Percentiles rank a stretch among this genome's conserved stretches.
Conservation (phyloP, 495 filamentous ascomycete genomes). For the Penicillium atrosanguineum region DNA sequence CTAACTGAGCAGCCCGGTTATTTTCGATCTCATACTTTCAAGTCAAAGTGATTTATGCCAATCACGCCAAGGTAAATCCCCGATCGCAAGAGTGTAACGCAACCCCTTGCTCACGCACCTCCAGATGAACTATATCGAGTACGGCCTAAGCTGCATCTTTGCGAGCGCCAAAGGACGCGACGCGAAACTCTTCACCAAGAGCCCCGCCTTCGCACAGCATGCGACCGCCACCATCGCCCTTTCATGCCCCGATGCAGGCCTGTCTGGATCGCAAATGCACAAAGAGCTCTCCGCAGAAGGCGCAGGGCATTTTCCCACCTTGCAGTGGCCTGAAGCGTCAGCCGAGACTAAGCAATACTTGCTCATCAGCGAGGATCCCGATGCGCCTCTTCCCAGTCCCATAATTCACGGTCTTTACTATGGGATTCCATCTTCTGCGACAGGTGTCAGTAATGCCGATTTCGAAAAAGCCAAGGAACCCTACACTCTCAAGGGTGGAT, state of each 20-base stretch:
- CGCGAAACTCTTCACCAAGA: slow-evolving; percentile 45
- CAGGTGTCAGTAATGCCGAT: slow-evolving; percentile 35
- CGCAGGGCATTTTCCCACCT: slow-evolving; percentile 38
- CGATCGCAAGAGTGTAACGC: background rate
- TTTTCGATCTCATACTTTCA: background rate
- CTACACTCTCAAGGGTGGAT: slow-evolving; percentile 38
- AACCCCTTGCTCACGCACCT: background rate
- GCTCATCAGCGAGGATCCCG: slow-evolving; percentile 49
- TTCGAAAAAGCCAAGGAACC: slow-evolving; percentile 25
- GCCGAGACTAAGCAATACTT: slow-evolving; percentile 44
- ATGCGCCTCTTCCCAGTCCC: slow-evolving; percentile 45
- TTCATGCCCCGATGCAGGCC: slow-evolving; percentile 44
- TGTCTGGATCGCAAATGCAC: slow-evolving; percentile 36
- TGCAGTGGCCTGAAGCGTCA: slow-evolving; percentile 40
- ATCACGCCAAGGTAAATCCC: background rate
- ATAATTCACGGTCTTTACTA: slow-evolving; percentile 48
- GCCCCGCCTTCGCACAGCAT: slow-evolving; percentile 38
- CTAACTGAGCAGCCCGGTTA: background rate
- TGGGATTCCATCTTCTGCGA: slow-evolving; percentile 38
- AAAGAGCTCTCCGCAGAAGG: slow-evolving; percentile 43
- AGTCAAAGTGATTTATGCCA: background rate
- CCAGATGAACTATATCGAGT: slow-evolving; percentile 34
- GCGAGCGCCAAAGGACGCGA: slow-evolving; percentile 40
- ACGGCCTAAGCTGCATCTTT: slow-evolving; percentile 31
- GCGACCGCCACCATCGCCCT: slow-evolving; percentile 43